Evolutionary conservation across 2,329 filamentous ascomycete species (phyloP).

Genomic region (Lecanicillium sp.): DNA sequence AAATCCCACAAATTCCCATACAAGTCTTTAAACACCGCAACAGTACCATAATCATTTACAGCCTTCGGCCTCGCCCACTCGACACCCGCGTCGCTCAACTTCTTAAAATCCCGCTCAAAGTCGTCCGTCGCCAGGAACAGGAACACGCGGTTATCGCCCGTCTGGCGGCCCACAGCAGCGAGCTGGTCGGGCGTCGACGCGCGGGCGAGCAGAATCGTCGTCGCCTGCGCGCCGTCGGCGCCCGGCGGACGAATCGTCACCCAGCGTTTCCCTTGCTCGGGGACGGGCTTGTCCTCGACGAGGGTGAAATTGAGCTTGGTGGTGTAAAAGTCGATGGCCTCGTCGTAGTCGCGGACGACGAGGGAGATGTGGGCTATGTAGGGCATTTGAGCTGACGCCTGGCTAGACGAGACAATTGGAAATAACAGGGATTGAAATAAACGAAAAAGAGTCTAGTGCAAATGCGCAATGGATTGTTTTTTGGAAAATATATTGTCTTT

Average conservation of each 20-base stretch:
- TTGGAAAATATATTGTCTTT: too few relatives aligned
- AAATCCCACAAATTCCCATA: constrained; percentile 12
- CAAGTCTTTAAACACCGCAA: constrained; percentile 12
- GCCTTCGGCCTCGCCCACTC: constrained; percentile 8
- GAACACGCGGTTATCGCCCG: constrained; percentile 10
- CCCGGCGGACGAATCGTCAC: constrained; percentile 5
- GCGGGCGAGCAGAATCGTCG: constrained; percentile 8
- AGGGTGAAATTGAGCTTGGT: constrained; percentile 11
- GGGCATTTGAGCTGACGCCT: constrained; percentile 10
- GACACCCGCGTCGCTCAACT: constrained; percentile 4
- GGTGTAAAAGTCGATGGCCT: constrained; percentile 11
- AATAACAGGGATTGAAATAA: too few relatives aligned
- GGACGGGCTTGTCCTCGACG: constrained; percentile 9
- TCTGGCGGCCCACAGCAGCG: constrained; percentile 9
- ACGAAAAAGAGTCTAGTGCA: too few relatives aligned
- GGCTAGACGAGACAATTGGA: neutral
- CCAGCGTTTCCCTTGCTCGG: constrained; percentile 10
- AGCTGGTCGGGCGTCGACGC: constrained; percentile 9
- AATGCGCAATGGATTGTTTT: too few relatives aligned
- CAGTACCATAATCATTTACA: constrained; percentile 9
- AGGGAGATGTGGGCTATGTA: constrained; percentile 9
- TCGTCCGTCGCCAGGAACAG: constrained; percentile 12
- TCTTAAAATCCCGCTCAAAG: constrained; percentile 6
- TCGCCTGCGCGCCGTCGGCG: constrained; percentile 1
- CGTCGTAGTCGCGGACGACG: constrained; percentile 12